Base-by-base conservation (phyloP, 2,329 filamentous ascomycete genomes). In the Diaporthe humulicola region DNA sequence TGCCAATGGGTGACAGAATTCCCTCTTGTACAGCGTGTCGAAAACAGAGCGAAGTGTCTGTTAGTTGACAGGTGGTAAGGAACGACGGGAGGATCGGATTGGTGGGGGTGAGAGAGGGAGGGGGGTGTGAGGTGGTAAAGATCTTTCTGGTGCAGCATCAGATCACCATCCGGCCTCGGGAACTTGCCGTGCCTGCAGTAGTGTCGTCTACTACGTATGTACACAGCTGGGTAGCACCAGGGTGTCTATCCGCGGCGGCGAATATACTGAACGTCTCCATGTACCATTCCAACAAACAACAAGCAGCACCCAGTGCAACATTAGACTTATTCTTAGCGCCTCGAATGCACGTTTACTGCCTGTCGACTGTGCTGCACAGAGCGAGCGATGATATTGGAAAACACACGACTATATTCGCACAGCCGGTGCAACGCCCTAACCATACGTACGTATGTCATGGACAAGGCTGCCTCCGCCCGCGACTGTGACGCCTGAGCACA, bases 121-220 rank as follows among this genome's bases (percentile, higher is more conserved):
- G 40, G 60, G 60, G 28, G 28, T 50, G 42, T 33, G 45, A 28
- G 64, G 45, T 67, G 61, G 61, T 69, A 54, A 14, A 69, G 64
- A 54, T 69, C 64, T 69, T 69, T 52, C 45, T 67, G 64, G 64
- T 40, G 64, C 64, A 50, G 45, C 58, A 52, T 33, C 33, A 64
- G 57, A 42, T 72, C 57, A 56, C 38, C 12, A 42, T 40, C 48
- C 70, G 64, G 48, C 48, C 48, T 69, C 64, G 45, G 70, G 70
- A 72, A 40, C 36, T 54, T 72, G 57, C 70, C 70, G 70, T 61
- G 70, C 42, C 52, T 71, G 70, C 56, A 61, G 56, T 69, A 69
- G 64, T 69, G 64, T 40, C 64, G 40, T 60, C 38, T 58, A n/a
- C n/a, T n/a, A n/a, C n/a, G n/a, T n/a, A n/a, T n/a, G n/a, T n/a